A percentile compares a stretch with the other conserved stretches of the same genome.
Evolutionary conservation across 345 rosid species (phyloP).

Genomic region (Euphorbia tirucalli): DNA sequence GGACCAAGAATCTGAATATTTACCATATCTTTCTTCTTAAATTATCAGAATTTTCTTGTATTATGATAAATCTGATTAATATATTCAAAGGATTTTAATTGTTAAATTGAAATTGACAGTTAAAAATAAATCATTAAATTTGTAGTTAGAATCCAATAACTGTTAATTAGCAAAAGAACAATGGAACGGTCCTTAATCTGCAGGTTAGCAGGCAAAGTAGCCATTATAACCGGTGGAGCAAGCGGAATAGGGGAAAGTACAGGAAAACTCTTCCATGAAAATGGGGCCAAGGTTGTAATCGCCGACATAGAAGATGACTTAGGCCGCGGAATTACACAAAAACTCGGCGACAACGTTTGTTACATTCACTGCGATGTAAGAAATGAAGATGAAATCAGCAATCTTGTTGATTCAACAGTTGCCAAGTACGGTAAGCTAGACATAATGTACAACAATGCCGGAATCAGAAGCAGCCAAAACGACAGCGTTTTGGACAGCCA

Average conservation of each 20-base stretch:
- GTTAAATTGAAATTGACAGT: too few relatives aligned
- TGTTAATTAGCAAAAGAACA: too few relatives aligned
- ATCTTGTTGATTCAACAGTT: conserved; percentile 30
- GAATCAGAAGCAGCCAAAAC: conserved; percentile 17
- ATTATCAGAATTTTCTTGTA: too few relatives aligned
- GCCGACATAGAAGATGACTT: conserved; percentile 38
- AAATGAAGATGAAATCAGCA: conserved; percentile 30
- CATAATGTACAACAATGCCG: conserved; percentile 43
- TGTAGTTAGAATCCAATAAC: too few relatives aligned
- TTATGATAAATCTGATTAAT: too few relatives aligned
- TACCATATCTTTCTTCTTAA: too few relatives aligned
- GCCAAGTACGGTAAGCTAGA: conserved; percentile 40
- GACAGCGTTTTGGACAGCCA: conserved; percentile 27
- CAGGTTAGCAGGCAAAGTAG: conserved; percentile 42
- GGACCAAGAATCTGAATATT: too few relatives aligned
- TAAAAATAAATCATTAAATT: too few relatives aligned
- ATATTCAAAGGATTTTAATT: too few relatives aligned
- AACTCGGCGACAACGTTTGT: conserved; percentile 23
- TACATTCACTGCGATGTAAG: conserved; percentile 42
- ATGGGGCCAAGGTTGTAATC: conserved; percentile 42
- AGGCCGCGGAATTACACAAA: conserved; percentile 23
- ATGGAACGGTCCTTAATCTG: background rate
- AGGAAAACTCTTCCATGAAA: conserved; percentile 25
- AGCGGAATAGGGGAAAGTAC: conserved; percentile 40
- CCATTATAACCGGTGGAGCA: conserved; percentile 40